Evolutionary conservation across 305 asterid genomes (phyloP).

Genomic region (Ajuga reptans): DNA sequence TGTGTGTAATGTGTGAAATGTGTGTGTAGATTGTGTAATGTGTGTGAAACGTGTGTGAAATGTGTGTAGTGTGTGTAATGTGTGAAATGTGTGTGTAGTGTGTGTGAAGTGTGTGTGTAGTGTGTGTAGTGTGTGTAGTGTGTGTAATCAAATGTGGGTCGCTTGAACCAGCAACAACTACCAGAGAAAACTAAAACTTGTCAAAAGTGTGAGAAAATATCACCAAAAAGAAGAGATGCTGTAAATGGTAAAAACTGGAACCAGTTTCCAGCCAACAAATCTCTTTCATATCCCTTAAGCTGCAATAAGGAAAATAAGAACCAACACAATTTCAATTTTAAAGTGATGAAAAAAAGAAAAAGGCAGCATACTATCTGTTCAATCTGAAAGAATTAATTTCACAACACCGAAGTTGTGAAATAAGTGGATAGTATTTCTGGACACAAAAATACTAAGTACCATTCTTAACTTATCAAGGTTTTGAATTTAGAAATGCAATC

Average conservation of each 20-base stretch:
- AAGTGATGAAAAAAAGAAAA: too few species aligned
- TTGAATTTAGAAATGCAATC: conserved; percentile 69
- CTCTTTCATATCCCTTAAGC: neutral
- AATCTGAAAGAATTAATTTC: conserved; percentile 25
- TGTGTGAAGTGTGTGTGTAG: too few species aligned
- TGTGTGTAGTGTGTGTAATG: too few species aligned
- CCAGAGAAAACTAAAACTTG: too few species aligned
- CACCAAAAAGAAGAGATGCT: neutral
- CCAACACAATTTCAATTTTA: neutral
- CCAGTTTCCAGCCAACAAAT: conserved; percentile 1
- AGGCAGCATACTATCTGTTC: conserved; percentile 7
- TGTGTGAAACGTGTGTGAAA: too few species aligned
- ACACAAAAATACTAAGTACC: neutral
- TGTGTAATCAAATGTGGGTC: too few species aligned
- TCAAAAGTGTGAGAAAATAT: too few species aligned
- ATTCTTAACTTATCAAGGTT: conserved; percentile 21
- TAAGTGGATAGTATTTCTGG: neutral
- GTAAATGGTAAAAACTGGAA: neutral
- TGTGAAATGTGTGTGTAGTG: too few species aligned
- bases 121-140: too few species aligned
- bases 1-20: too few species aligned
- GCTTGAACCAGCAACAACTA: too few species aligned
- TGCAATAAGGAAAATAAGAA: neutral
- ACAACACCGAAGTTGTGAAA: conserved; percentile 47
- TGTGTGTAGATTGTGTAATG: too few species aligned